Base-by-base conservation (phyloP, 345 rosid genomes). In the Ricinus communis region DNA sequence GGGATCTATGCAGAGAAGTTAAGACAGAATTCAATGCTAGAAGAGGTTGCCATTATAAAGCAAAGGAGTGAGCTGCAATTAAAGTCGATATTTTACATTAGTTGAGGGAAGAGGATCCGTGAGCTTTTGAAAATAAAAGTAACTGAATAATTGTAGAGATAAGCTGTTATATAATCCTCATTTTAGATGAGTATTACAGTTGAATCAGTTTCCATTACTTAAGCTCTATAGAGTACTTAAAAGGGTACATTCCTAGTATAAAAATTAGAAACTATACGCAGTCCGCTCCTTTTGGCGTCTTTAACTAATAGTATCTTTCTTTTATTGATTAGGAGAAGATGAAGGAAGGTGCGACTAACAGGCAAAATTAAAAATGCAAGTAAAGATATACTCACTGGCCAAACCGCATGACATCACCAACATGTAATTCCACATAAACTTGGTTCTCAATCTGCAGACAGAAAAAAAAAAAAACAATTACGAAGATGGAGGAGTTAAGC, bases 401-500 rank as follows among this genome's bases (percentile, higher is more conserved):
- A 84, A 95, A 95, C 10, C 93, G 97, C 72, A 90, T 82, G 74
- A 92, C 91, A 82, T 89, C 98, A 71, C 99, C 98, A 72, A 92
- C 98, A 66, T 78, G 87, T 73, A 92, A 79, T 73, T 89, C 91
- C 69, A 85, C 90, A 71, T 85, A 86, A 79, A 81, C 84, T 51
- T 78, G 80, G 82, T 79, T 84, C 69, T 90, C 83, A 65, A 88
- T 90, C 97, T 92, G 79, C 31, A 55, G 65, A 41, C 16, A 71
- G 24, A 43, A 56, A 50, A 19, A 12, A 10, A 49, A 60, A 62
- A 54, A 22, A 14, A n/a, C n/a, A 63, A 19, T 27, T 43, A 49
- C 59, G 22, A 73, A 43, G 14, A 52, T 19, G 4, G 45, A 62
- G 47, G 51, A 31, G 11, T 11, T 22, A 27, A 67, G 22, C 24